Evolutionary conservation across 2,329 filamentous ascomycete genomes (phyloP).

Genomic region (Myriosclerotinia curreyana): DNA sequence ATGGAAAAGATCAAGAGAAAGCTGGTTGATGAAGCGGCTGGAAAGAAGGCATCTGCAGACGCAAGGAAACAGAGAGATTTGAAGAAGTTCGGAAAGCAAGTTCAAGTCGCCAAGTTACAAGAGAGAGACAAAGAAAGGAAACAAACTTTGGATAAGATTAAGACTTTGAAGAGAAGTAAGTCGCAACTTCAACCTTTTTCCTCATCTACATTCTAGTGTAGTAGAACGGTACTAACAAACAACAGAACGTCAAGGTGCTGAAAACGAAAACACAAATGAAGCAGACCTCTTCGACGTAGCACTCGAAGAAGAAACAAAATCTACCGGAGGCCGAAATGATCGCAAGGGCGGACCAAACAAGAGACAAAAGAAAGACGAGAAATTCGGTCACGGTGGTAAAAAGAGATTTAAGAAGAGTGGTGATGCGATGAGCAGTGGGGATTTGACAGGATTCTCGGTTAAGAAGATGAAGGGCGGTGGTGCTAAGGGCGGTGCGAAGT

Average conservation of each 20-base stretch:
- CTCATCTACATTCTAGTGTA: conserved; percentile 8
- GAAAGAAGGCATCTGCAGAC: conserved; percentile 88
- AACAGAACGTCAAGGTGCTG: conserved; percentile 77
- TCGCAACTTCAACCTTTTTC: conserved; percentile 36
- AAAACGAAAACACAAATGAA: conserved; percentile 60
- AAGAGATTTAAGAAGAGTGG: conserved; percentile 89
- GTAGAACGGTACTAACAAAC: conserved; percentile 31
- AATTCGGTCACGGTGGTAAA: conserved; percentile 95
- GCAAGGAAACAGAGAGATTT: conserved; percentile 88
- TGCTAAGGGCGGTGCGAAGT: conserved; percentile 31
- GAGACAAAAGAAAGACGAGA: conserved; percentile 89
- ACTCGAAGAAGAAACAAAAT: conserved; percentile 55
- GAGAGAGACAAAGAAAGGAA: conserved; percentile 90
- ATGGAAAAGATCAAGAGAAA: conserved; percentile 97
- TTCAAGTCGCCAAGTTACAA: conserved; percentile 93
- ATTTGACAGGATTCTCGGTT: conserved; percentile 74
- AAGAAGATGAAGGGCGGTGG: conserved; percentile 77
- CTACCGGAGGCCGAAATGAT: conserved; percentile 25
- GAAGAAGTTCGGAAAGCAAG: conserved; percentile 99
- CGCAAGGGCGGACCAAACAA: conserved; percentile 55
- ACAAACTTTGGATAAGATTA: conserved; percentile 93
- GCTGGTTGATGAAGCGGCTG: conserved; percentile 84
- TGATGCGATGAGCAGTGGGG: conserved; percentile 77
- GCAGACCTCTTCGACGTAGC: conserved; percentile 89
- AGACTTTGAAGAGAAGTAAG: conserved; percentile 90